Evolutionary conservation across 2,329 filamentous ascomycete species (phyloP), one percentile per base, ranked within the genome.

Genomic region (Hymenoscyphus scutula): DNA sequence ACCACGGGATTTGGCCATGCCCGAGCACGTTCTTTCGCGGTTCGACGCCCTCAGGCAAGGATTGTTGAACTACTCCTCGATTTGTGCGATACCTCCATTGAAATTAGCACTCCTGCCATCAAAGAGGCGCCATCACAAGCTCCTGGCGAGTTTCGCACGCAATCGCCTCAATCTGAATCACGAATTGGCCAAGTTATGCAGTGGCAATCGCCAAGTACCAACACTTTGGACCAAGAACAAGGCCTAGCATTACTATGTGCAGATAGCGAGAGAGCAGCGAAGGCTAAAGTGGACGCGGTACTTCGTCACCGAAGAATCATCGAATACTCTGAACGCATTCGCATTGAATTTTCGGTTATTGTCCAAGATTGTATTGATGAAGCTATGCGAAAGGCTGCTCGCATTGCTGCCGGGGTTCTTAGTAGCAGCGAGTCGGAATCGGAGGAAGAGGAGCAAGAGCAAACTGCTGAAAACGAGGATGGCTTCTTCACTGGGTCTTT

Each of bases 281-380:
- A 88, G 71, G 85, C 89, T 53, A 99, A 99, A 75, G 91, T 98
- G 1, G 95, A 99, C 71, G 91, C 94, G 4, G 91, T 98, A 6
- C 87, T 96, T 67, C 90, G 95, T 37, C 92, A 98, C 75, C 89
- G 94, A 58, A 89, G 89, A 70, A 96, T 98, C 58, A 88, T 99
- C 34, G 95, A 99, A 75, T 99, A 99, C 74, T 89, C 93, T 0
- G 95, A 99, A 77, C 88, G 96, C 34, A 97, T 99, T 67, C 90
- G 96, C 3, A 84, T 97, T 55, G 95, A 99, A 72, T 96, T 97
- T 71, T 90, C 94, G 30, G 85, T 96, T 29, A 82, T 97, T 62
- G 94, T 99, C 2, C 92, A 98, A 72, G 92, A 97, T 70, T 99
- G 95, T 74, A 97, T 99, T 59, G 89, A 96, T 64, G 92, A 92